Evolutionary conservation across 805 yeast species (phyloP), one percentile per base, ranked within the genome.

Genomic region (Lachancea fermentati): DNA sequence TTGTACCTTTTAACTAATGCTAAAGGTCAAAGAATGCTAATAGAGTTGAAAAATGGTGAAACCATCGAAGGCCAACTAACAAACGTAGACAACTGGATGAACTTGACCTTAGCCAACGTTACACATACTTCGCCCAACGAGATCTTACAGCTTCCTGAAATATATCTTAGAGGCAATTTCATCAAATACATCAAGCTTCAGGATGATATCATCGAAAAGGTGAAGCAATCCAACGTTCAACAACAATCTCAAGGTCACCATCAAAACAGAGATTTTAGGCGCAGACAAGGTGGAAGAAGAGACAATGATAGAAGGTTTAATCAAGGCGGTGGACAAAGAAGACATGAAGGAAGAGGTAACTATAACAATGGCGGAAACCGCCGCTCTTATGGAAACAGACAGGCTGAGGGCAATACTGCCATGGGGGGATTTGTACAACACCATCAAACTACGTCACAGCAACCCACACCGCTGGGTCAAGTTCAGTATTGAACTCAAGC

Each of bases 21-120:
- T 13, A 89, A 88, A 62, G 89, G 86, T 43, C 89, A 85, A 56
- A 84, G 88, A 29, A 74, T 93, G 55, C 73, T 83, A 55, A 86
- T 93, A 36, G 98, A 91, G 62, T 75, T 93, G 57, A 93, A 93
- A 62, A 80, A 83, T 42, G 96, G 97, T 25, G 96, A 86, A 55
- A 80, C 91, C 7, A 70, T 89, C 36, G 83, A 82, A 55, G 99
- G 99, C 37, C 76, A 75, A 42, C 69, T 93, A 44, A 76, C 78
- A 41, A 84, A 85, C 56, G 87, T 95, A 52, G 99, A 93, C 61
- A 80, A 86, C 30, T 85, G 94, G 88, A 93, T 93, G 99, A 93
- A 93, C 62, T 70, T 93, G 49, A 85, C 95, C 1, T 70, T 93
- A 39, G 72, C 72, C 25, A 80, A 88, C 47, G 97, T 82, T 12